Evolutionary conservation across 1,139 yeast genomes (phyloP), one percentile per base, ranked within the genome.

Genomic region (Pichia sp.): DNA sequence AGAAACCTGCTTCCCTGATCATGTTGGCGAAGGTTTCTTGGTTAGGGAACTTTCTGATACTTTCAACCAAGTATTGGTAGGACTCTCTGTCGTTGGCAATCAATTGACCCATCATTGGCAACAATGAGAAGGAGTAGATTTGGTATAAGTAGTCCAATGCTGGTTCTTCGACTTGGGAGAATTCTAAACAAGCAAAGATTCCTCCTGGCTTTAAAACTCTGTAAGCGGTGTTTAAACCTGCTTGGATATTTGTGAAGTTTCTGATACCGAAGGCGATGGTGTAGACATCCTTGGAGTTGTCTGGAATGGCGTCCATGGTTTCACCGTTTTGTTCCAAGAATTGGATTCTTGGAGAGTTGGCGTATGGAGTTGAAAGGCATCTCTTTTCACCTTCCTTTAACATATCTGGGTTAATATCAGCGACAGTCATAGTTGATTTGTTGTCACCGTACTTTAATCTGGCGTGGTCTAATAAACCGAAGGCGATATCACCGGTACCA

Each of bases 121-220:
- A 76, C 45, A 87, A 72, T 45, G 89, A 85, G 66, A 87, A 87
- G 14, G 96, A 87, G 76, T 95, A 94, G 36, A 90, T 83, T 63
- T 86, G 90, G 71, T 93, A 93, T 30, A 82, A 71, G 51, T 81
- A 73, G 62, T 87, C 93, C 46, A 94, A 69, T 14, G 84, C 63
- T 24, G 88, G 82, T 65, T 89, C 86, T 50, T 87, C 86, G 50
- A 94, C 97, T 64, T 90, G 93, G 50, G 96, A 85, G 63, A 93
- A 93, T 67, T 93, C 99, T 52, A 93, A 76, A 68, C 98, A 91
- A 34, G 96, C 96, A 66, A 93, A 94, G 44, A 94, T 88, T 61
- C 99, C 99, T 62, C 99, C 99, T n/a, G 97, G 99, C 67, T 85
- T 88, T 63, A 93, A 77, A 28, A 91, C 95, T 59, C 99, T 79